Base-by-base conservation (phyloP, 2,329 filamentous ascomycete genomes). In the Cucurbitaria berberidis region DNA sequence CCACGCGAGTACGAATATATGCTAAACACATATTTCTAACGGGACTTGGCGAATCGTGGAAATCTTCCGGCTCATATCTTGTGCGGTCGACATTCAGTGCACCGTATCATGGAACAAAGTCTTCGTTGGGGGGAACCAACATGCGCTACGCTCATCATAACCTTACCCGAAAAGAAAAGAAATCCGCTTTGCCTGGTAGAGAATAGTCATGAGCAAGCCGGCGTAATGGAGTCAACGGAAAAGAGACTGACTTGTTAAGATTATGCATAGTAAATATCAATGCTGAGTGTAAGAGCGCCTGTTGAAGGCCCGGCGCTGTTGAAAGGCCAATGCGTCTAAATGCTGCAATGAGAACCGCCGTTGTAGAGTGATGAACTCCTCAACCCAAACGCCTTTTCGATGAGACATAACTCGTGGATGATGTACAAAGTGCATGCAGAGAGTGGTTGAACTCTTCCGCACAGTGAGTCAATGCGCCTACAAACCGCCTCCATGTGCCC, bases 341-440 rank as follows among this genome's bases (percentile, higher is more conserved):
- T 36, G 6, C 34, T 60, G 44, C 22, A 51, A 62, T 45, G 45
- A 46, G 45, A 62, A 46, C 60, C 59, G 51, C 62, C 59, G 50
- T 50, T 44, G 52, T 13, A 59, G 57, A 68, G 68, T 73, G 67
- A 70, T 70, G 68, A 73, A 64, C 67, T 67, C 60, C 52, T 38
- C 44, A 26, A 16, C 45, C 54, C 38, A 48, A 62, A 65, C 58
- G 57, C 58, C 62, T 24, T 39, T 49, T 30, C 40, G 32, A 34
- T 32, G 38, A 19, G 16, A 32, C 32, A 32, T 36, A 9, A 30
- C 34, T 19, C n/a, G 22, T 24, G 21, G n/a, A 29, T 39, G 11
- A 47, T 39, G 41, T 39, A 24, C 36, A 41, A 15, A 27, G 30
- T 4, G 10, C 24, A 24, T 21, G n/a, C 11, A 27, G 21, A 27